A percentile compares a stretch with the other conserved stretches of the same genome.
Evolutionary conservation across 2,329 filamentous ascomycete species (phyloP).

Genomic region (Hymenoscyphus occultus): DNA sequence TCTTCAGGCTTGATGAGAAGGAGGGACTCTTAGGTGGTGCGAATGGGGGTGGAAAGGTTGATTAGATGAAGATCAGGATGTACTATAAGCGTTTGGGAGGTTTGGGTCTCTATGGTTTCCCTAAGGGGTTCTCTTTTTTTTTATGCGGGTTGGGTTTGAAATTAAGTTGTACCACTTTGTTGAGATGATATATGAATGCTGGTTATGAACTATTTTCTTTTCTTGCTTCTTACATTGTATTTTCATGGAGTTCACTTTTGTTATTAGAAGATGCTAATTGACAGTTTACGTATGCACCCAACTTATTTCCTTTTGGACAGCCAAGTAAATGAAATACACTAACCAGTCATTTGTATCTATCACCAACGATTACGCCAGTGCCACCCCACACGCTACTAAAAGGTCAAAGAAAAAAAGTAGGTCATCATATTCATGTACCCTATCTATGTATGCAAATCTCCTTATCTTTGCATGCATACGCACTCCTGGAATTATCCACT

Average conservation of each 20-base stretch:
- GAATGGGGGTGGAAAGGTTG: conserved; percentile 50
- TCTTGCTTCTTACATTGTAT: background rate
- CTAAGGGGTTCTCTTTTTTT: background rate
- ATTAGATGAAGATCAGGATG: conserved; percentile 36
- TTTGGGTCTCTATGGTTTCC: background rate
- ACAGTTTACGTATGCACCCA: too few relatives aligned
- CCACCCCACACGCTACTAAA: background rate
- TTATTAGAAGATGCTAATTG: too few relatives aligned
- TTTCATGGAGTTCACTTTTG: background rate
- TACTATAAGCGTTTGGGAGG: background rate
- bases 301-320: too few relatives aligned
- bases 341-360: background rate
- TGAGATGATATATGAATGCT: conserved; percentile 4
- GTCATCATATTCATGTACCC: conserved; percentile 2
- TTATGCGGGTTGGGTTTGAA: conserved; percentile 4
- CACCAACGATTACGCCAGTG: background rate
- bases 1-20: conserved; percentile 64
- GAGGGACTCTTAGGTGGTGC: conserved; percentile 59
- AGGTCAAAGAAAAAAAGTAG: background rate
- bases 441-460: conserved; percentile 1
- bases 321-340: too few relatives aligned
- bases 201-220: background rate
- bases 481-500: background rate
- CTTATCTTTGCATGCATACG: background rate
- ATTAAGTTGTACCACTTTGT: conserved; percentile 3